Percentiles rank a stretch among this genome's conserved stretches.
Conservation (phyloP, 2,329 filamentous ascomycete species). For the Colletotrichum sp. region DNA sequence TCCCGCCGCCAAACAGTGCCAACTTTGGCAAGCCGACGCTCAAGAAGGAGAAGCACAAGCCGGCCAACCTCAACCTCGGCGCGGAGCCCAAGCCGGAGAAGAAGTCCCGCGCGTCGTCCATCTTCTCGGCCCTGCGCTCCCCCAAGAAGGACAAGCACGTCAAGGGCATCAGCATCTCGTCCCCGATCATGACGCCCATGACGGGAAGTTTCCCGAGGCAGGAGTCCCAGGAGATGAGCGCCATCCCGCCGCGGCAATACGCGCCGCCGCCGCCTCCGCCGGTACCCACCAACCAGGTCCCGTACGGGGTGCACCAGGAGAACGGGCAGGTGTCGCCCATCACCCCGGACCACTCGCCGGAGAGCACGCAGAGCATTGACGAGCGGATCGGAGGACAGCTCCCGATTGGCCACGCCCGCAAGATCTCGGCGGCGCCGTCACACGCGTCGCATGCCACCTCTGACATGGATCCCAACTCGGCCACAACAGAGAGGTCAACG, state of each 20-base stretch:
- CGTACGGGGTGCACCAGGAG: slow-evolving; percentile 35
- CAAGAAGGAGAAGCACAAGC: slow-evolving; percentile 55
- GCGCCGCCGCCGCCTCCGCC: slow-evolving; percentile 62
- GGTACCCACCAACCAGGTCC: slow-evolving; percentile 51
- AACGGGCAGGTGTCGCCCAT: slow-evolving; percentile 44
- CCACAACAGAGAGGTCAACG: slow-evolving; percentile 55
- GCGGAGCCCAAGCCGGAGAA: slow-evolving; percentile 45
- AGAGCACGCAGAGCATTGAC: slow-evolving; percentile 59
- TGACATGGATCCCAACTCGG: slow-evolving; percentile 56
- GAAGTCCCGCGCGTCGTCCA: slow-evolving; percentile 62
- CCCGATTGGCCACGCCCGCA: slow-evolving; percentile 37
- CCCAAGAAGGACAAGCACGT: slow-evolving; percentile 59
- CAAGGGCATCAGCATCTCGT: slow-evolving; percentile 64
- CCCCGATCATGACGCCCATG: slow-evolving; percentile 69
- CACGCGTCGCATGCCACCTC: slow-evolving; percentile 23
- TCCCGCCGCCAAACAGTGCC: slow-evolving; percentile 30
- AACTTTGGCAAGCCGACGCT: slow-evolving; percentile 29
- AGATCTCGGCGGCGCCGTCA: slow-evolving; percentile 35
- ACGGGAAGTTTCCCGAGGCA: slow-evolving; percentile 63
- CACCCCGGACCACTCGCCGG: slow-evolving; percentile 52
- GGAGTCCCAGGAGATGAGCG: slow-evolving; percentile 60
- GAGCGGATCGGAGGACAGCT: slow-evolving; percentile 55
- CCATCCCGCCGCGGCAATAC: slow-evolving; percentile 64
- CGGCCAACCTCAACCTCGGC: slow-evolving; percentile 52
- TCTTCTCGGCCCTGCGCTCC: slow-evolving; percentile 66